Evolutionary conservation across 2,329 filamentous ascomycete genomes (phyloP), one percentile per base, ranked within the genome.

Genomic region (Venturia oleaginea): DNA sequence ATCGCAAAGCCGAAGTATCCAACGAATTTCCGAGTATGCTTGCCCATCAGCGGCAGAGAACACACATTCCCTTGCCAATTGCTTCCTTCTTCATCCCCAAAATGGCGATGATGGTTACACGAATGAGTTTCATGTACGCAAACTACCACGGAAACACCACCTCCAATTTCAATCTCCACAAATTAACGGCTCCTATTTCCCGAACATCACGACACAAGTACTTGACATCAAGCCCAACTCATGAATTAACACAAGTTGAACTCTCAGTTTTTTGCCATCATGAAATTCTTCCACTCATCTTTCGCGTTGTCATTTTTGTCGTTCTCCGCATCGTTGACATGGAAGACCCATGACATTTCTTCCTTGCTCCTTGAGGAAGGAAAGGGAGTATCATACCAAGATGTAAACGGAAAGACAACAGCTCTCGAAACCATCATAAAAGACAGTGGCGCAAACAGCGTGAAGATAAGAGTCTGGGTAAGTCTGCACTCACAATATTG

Each of bases 341-440:
- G 57, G 55, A 64, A 63, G 24, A 62, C 55, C 15, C 59, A 61
- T n/a, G 63, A 64, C 59, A 43, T 64, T 13, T 64, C 63, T 32
- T 64, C 63, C 27, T 38, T 64, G 11, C 54, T 62, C 2, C 8
- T 64, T 4, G 54, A 62, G 24, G 63, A 64, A 34, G n/a, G 10
- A 24, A 48, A 43, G 3, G 57, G 57, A 11, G 40, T 51, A 17
- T 2, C 24, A 22, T 64, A 64, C 24, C 27, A 48, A 40, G 22
- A 27, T 22, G 13, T 64, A 11, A 40, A 62, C 15, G 63, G 57
- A 15, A 62, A 15, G 15, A 22, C 27, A 6, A 10, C 5, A 27
- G 1, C 54, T 7, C 59, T 64, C 27, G 63, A 64, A 38, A 42
- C 30, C n/a, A 62, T 64, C 13, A 34, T 62, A 11, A 62, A 62